Evolutionary conservation across 305 asterid species (phyloP), one percentile per base, ranked within the genome.

Genomic region (Solanum hybrid): DNA sequence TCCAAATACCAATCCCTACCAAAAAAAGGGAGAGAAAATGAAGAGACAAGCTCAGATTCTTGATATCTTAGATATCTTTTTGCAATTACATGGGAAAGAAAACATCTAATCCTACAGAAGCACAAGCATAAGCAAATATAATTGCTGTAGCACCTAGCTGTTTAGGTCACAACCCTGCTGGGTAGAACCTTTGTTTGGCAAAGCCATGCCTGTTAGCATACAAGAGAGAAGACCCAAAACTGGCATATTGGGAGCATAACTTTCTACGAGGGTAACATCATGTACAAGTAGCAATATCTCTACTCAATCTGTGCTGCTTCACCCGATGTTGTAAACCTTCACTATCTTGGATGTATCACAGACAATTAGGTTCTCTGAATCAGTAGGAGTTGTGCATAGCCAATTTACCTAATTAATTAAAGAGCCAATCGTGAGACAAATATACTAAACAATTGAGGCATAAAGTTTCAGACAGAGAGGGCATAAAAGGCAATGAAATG

Each of bases 371-470:
- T 96, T 97, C 90, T 97, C 98, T 8, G 98, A 91, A 91, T 94
- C 98, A 73, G 94, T 90, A 27, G 99, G 97, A 85, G 97, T 92
- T 17, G 98, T 95, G 92, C 99, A 96, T 33, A 97, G 96, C 97
- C 97, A 96, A 89, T 97, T 96, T 87, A 97, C 98, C 99, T 96
- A 94, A 89, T 90, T 90, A 90, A 7, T 79, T 24, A 79, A 34
- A n/a, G 51, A 82, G 79, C 51, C 39, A 88, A 89, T 89, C 91
- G 90, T 41, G 81, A 90, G 81, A 91, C 36, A 70, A 32, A 41
- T 31, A 79, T 68, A 36, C 17, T 8, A 36, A 87, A 20, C 22
- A 27, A 70, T 13, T 12, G 31, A 81, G 15, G 79, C 27, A 37
- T 79, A 81, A 57, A 89, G 72, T 76, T 57, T 36, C 24, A 29